Evolutionary conservation across 2,329 filamentous ascomycete species (phyloP), one percentile per base, ranked within the genome.

Genomic region (Trichoderma sp.): DNA sequence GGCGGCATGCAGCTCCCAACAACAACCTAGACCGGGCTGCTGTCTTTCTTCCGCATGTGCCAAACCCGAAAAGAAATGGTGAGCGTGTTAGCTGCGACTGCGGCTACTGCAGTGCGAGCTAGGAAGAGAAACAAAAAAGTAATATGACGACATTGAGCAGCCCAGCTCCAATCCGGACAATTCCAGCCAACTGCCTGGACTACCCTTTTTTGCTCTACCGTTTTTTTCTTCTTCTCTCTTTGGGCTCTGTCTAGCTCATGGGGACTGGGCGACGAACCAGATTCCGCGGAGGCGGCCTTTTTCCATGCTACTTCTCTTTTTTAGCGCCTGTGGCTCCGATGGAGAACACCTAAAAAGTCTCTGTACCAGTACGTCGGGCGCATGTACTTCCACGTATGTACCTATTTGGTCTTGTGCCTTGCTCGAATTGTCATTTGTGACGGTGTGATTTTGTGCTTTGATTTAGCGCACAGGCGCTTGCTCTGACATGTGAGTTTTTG

Each of bases 111-210:
- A 53, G n/a, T n/a, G 66, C 66, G 66, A n/a, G 31, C 50, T 33
- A 53, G n/a, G n/a, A 53, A 59, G 67, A 45, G 53, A 66, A 45
- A 16, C 33, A 45, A 2, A 45, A 24, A 50, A 33, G 67, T 33
- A 35, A 29, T 50, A 72, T 72, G 69, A 72, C 69, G 69, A 72
- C 69, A 72, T 72, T 53, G 69, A 72, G 27, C 59, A 63, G 59
- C 38, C 38, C 38, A 50, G 68, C 50, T 24, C 56, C 59, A 16
- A 72, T 53, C 29, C n/a, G 35, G 67, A 35, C 18, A 33, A 60
- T 62, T 67, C 56, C 63, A 35, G 64, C 56, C 63, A 72, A 18
- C 41, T 38, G 8, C 38, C 38, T 18, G 0, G 38, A 18, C 14
- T 41, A 41, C 38, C 16, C 38, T 45, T 18, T 45, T 18, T 45